Evolutionary conservation across 2,329 filamentous ascomycete genomes (phyloP).

Genomic region (Cadophora sp.): DNA sequence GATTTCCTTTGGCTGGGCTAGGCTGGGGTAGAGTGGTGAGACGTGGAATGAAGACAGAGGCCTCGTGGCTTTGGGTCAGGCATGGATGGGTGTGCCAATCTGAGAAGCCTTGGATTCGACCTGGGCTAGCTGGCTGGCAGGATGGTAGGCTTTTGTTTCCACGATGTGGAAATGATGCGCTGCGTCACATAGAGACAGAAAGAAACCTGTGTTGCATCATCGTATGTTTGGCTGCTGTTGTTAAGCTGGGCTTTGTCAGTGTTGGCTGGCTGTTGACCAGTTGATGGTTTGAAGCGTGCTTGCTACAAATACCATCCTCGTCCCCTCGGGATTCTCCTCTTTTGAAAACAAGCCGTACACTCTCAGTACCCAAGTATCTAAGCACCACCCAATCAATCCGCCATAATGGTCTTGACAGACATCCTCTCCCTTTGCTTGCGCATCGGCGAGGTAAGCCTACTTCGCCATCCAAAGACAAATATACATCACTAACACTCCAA

Average conservation of each 20-base stretch:
- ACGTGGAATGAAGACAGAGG: neutral
- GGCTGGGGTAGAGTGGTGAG: neutral
- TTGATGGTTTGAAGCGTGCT: neutral
- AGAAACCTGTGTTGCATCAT: conserved; percentile 7
- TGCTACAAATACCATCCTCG: conserved; percentile 4
- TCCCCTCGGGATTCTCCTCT: neutral
- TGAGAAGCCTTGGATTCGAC: conserved; percentile 4
- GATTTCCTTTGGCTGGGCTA: conserved; percentile 3
- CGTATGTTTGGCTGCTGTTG: neutral
- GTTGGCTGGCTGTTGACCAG: conserved; percentile 2
- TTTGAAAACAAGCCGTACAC: neutral
- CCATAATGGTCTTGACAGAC: conserved; percentile 36
- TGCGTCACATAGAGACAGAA: conserved; percentile 5
- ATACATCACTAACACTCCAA: conserved; percentile 46
- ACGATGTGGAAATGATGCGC: neutral
- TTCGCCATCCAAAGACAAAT: neutral
- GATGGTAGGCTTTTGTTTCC: neutral
- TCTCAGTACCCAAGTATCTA: neutral
- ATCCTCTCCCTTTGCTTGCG: conserved; percentile 38
- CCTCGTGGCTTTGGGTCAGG: conserved; percentile 13
- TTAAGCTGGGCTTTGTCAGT: conserved; percentile 1
- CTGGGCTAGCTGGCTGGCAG: neutral
- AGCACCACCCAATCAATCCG: neutral
- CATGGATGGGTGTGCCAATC: neutral
- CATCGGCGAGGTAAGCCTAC: conserved; percentile 39